phyloP scores from a whole-genome alignment of 2,329 filamentous ascomycete species.

The Rosellinia necatrix region DNA sequence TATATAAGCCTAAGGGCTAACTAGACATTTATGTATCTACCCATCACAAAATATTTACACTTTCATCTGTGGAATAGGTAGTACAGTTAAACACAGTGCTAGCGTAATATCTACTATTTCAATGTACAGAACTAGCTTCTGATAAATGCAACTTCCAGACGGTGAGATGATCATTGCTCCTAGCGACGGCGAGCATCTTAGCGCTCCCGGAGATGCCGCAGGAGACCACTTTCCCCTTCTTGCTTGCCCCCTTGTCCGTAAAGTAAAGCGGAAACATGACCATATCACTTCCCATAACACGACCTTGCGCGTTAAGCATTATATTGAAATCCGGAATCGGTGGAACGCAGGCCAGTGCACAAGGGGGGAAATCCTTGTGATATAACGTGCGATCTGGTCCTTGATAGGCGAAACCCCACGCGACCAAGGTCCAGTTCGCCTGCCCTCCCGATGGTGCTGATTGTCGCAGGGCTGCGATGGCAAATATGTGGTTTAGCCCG shows the following conservation, averaged over 20 bases:
- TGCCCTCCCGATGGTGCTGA: not conserved
- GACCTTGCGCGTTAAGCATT: not conserved
- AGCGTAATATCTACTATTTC: too few species aligned
- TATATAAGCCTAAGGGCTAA: too few species aligned
- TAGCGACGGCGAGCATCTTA: not conserved
- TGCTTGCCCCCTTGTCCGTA: not conserved
- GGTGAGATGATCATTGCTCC: not conserved
- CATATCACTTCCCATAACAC: too few species aligned
- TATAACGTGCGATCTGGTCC: not conserved
- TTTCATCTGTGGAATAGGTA: too few species aligned
- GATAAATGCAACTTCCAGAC: not conserved
- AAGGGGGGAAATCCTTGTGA: not conserved
- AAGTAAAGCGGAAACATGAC: not conserved
- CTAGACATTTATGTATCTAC: too few species aligned
- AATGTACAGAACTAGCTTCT: too few species aligned
- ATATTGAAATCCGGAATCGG: not conserved
- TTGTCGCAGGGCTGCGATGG: not conserved
- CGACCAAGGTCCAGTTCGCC: not conserved
- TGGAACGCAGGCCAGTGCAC: not conserved
- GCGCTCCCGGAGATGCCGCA: not conserved
- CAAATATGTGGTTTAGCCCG: not conserved
- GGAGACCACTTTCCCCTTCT: not conserved
- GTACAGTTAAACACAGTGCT: too few species aligned
- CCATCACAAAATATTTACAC: too few species aligned
- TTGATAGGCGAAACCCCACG: not conserved